Evolutionary conservation across 495 filamentous ascomycete genomes (phyloP).

Genomic region (Filosporella fistucella): DNA sequence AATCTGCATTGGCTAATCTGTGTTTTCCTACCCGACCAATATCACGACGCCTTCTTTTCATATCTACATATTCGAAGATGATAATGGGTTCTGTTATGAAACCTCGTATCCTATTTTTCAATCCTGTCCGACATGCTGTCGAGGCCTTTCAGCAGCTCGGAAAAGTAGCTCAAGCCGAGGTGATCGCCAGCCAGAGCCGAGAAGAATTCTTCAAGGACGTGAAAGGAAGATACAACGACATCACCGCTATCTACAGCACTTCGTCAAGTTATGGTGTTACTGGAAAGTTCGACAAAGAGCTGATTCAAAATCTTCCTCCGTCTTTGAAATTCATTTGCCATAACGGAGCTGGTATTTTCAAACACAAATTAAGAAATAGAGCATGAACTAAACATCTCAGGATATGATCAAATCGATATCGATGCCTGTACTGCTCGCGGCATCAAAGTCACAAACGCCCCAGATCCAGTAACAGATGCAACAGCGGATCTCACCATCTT

Average conservation of each 20-base stretch:
- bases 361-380: neutral
- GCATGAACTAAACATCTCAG: conserved; percentile 37
- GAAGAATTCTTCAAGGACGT: neutral
- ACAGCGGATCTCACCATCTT: conserved; percentile 78
- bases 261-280: no score
- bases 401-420: conserved; percentile 76
- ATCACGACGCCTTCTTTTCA: no score
- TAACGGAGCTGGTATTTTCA: conserved; percentile 43
- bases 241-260: neutral
- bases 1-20: no score
- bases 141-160: neutral
- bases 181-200: neutral
- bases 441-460: conserved; percentile 68
- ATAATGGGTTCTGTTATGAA: no score
- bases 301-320: conserved; percentile 55
- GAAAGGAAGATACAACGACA: neutral
- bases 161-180: neutral
- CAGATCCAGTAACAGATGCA: conserved; percentile 69
- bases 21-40: no score
- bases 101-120: neutral
- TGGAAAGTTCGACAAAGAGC: conserved; percentile 60
- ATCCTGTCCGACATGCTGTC: neutral
- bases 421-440: conserved; percentile 57
- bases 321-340: conserved; percentile 74
- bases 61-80: no score